A percentile compares a stretch with the other conserved stretches of the same genome.
Conservation (phyloP, 257 asterid species). For the Nicotiana sylvestris region DNA sequence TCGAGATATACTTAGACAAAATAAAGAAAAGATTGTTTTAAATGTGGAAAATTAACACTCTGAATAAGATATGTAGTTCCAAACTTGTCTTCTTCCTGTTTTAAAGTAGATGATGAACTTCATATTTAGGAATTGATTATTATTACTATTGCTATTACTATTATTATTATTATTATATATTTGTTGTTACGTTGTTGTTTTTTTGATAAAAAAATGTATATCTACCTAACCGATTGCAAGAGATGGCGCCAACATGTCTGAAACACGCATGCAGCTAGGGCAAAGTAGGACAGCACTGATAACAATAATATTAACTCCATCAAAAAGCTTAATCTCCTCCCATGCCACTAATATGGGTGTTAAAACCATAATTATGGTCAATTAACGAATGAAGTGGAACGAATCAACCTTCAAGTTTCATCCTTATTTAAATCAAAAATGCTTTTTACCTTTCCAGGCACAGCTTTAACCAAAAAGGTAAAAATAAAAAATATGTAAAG, state of each 20-base stretch:
- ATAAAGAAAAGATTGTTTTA: too few relatives aligned
- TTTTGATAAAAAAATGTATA: too few relatives aligned
- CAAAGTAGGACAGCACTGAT: background rate
- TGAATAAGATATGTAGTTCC: too few relatives aligned
- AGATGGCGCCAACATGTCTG: conserved; percentile 8
- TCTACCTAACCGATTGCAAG: too few relatives aligned
- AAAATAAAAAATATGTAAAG: background rate
- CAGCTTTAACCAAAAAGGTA: background rate
- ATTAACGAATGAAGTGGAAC: background rate
- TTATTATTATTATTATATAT: too few relatives aligned
- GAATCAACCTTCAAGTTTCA: conserved; percentile 2
- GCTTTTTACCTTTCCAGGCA: background rate
- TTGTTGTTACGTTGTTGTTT: too few relatives aligned
- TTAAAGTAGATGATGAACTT: background rate
- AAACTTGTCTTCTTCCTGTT: too few relatives aligned
- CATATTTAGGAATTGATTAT: background rate
- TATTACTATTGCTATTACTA: too few relatives aligned
- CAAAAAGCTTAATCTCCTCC: too few relatives aligned
- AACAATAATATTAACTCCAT: too few relatives aligned
- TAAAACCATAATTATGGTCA: background rate
- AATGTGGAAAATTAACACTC: too few relatives aligned
- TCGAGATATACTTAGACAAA: too few relatives aligned
- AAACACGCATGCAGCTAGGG: background rate
- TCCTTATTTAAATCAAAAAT: background rate
- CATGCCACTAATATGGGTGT: background rate